Percentiles rank a stretch among this genome's conserved stretches.
phyloP scores from a whole-genome alignment of 2,329 filamentous ascomycete genomes.

The Plectosphaerella cucumerina region DNA sequence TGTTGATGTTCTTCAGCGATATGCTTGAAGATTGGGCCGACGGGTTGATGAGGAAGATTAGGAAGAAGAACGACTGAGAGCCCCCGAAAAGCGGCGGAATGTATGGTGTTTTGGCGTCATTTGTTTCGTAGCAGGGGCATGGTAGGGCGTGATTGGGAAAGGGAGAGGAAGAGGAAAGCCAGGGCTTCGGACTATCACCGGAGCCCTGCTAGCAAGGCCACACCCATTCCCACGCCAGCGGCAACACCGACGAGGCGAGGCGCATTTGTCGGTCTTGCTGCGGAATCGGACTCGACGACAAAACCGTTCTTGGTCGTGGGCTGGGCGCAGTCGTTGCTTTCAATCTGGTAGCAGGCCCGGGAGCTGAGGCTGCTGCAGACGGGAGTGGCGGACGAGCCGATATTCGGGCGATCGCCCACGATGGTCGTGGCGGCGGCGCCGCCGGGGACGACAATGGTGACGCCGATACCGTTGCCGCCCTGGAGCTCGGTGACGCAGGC shows the following conservation, averaged over 20 bases:
- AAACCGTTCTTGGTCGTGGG: constrained; percentile 13
- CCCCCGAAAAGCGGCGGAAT: too few species aligned
- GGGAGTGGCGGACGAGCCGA: constrained; percentile 43
- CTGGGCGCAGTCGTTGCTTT: constrained; percentile 32
- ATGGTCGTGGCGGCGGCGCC: constrained; percentile 50
- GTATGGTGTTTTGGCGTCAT: too few species aligned
- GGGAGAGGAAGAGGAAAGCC: neutral
- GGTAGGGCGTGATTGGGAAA: too few species aligned
- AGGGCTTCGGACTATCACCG: constrained; percentile 1
- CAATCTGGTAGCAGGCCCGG: constrained; percentile 43
- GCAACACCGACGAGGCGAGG: constrained; percentile 9
- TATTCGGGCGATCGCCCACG: constrained; percentile 30
- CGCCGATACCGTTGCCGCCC: constrained; percentile 37
- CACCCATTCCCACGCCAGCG: constrained; percentile 10
- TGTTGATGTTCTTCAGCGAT: constrained; percentile 43
- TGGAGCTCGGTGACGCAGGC: constrained; percentile 48
- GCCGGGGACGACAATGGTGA: constrained; percentile 53
- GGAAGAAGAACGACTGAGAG: neutral
- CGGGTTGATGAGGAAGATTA: neutral
- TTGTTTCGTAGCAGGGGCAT: too few species aligned
- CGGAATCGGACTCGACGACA: constrained; percentile 8
- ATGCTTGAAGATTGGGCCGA: constrained; percentile 32
- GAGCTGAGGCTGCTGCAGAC: constrained; percentile 54
- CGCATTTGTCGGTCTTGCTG: constrained; percentile 6
- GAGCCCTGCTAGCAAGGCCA: constrained; percentile 8